Evolutionary conservation across 2,329 filamentous ascomycete genomes (phyloP), one percentile per base, ranked within the genome.

Genomic region (Dryadomyces quercus-mongolicae): DNA sequence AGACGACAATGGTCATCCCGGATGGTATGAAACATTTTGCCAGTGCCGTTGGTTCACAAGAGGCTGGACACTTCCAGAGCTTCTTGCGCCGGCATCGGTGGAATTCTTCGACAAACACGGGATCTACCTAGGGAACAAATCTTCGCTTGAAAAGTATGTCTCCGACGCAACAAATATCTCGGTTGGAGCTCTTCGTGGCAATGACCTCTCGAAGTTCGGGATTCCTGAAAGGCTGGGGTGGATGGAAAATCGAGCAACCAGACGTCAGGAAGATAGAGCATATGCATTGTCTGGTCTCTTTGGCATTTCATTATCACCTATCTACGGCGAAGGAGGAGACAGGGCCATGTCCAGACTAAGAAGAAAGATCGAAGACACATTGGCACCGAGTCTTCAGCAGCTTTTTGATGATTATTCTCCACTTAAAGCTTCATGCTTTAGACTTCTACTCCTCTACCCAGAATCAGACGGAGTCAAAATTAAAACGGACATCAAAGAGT

Each of bases 201-300:
- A 9, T 3, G 6, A 6, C 5, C 50, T 42, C 5, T 47, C 50
- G 2, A 6, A 2, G 7, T 49, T 45, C 8, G 46, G n/a, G 7
- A 22, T 51, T 5, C 5, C 36, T 1, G 22, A 45, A 15, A 47
- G 53, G 5, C 57, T 57, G 51, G 49, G 50, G n/a, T 60, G 55
- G 57, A 54, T 53, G 2, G n/a, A 40, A 16, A 10, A 16, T 21
- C 52, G 55, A 1, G 18, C 52, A 31, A 59, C 55, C 8, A 56
- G 49, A 7, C 51, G 49, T 2, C n/a, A 43, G 21, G 59, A 58
- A 51, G 56, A 58, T 20, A 54, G 2, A n/a, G 53, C 44, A 7
- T 56, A 55, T 44, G 53, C 34, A 13, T 50, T 58, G 5, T 9
- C 52, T 3, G 54, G 54, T 13, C 53, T 58, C 38, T 56, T 56